Conservation (phyloP, 1,284 basidiomycete genomes). For the Ustilago trichophora region DNA sequence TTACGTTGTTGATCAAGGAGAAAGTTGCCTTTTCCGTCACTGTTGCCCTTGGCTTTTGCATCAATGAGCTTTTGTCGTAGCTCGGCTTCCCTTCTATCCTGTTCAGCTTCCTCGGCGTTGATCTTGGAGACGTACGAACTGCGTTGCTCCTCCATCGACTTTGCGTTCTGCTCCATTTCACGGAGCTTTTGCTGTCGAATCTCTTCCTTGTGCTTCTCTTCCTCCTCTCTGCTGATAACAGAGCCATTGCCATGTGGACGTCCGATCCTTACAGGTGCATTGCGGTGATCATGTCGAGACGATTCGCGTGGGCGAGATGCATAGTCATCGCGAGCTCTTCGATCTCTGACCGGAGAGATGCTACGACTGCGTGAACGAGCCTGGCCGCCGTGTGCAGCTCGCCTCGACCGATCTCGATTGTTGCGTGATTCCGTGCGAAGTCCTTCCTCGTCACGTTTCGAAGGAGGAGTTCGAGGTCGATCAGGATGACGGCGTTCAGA, state of each 20-base stretch:
- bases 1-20: slow-evolving; percentile 57
- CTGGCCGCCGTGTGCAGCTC: too few relatives aligned
- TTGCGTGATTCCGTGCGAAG: too few relatives aligned
- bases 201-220: slow-evolving; percentile 67
- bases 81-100: slow-evolving; percentile 47
- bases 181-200: slow-evolving; percentile 83
- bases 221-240: slow-evolving; percentile 49
- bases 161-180: slow-evolving; percentile 82
- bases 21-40: slow-evolving; percentile 55
- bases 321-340: too few relatives aligned
- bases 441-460: background rate
- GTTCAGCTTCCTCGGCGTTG: slow-evolving; percentile 45
- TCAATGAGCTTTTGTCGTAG: slow-evolving; percentile 47
- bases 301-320: too few relatives aligned
- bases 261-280: background rate
- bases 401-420: too few relatives aligned
- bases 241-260: too few relatives aligned
- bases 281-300: background rate
- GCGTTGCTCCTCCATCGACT: slow-evolving; percentile 74
- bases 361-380: too few relatives aligned
- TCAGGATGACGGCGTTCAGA: slow-evolving; percentile 42
- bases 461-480: background rate
- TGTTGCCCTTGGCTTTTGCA: slow-evolving; percentile 23
- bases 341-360: too few relatives aligned
- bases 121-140: slow-evolving; percentile 49